phyloP scores from a whole-genome alignment of 192 early-diverging fungal species.

The Entomortierella lignicola region DNA sequence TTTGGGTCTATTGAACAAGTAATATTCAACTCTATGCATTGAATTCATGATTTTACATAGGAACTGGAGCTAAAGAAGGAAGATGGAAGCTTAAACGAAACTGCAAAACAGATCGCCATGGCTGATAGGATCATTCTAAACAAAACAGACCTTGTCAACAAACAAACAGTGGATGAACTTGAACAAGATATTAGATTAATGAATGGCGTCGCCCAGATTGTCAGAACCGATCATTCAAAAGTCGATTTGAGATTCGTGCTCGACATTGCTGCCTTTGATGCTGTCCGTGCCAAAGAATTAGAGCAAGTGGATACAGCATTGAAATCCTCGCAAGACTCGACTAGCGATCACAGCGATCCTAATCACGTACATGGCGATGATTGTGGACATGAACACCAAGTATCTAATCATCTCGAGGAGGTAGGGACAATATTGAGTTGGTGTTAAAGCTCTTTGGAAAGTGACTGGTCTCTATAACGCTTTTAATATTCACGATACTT shows the following conservation, averaged over 20 bases:
- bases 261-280: conserved; percentile 62
- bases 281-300: conserved; percentile 44
- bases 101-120: conserved; percentile 84
- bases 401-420: conserved; percentile 36
- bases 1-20: no score
- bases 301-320: conserved; percentile 17
- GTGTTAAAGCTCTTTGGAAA: no score
- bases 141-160: conserved; percentile 81
- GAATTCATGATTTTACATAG: conserved; percentile 6
- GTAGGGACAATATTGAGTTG: no score
- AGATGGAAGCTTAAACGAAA: conserved; percentile 80
- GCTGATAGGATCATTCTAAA: conserved; percentile 91
- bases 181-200: conserved; percentile 52
- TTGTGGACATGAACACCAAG: conserved; percentile 25
- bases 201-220: conserved; percentile 50
- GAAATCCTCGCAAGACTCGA: background rate
- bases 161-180: conserved; percentile 50
- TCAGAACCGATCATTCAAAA: conserved; percentile 38
- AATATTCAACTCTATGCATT: no score
- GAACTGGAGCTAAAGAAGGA: conserved; percentile 61
- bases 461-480: no score
- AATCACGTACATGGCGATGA: conserved; percentile 40
- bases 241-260: conserved; percentile 64
- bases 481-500: no score
- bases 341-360: conserved; percentile 8